Conservation (phyloP, 495 filamentous ascomycete species). For the Bryoglossum gracile region DNA sequence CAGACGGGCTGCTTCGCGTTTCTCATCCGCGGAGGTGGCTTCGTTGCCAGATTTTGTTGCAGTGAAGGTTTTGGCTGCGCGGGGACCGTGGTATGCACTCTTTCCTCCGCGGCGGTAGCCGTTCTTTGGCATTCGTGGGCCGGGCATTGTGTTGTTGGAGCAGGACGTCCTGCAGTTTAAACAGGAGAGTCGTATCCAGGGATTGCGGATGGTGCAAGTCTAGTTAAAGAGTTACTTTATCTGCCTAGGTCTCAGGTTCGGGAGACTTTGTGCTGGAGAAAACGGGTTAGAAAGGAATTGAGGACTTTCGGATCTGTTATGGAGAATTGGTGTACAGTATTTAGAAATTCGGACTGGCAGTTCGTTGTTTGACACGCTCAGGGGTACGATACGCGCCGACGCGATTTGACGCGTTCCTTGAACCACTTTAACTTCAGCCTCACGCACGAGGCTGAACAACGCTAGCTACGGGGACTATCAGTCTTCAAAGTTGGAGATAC, state of each 20-base stretch:
- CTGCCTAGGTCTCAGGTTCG: too few species aligned
- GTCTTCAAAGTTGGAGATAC: too few species aligned
- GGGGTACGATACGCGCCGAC: too few species aligned
- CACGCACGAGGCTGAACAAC: neutral
- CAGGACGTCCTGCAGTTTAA: constrained; percentile 6
- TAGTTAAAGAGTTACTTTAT: constrained; percentile 23
- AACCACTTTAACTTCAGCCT: constrained; percentile 1
- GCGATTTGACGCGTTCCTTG: too few species aligned
- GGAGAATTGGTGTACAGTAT: too few species aligned
- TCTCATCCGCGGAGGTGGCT: constrained; percentile 77
- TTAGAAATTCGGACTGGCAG: too few species aligned
- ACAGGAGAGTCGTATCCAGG: constrained; percentile 6
- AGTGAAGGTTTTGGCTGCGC: constrained; percentile 64
- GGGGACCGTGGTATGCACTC: constrained; percentile 44
- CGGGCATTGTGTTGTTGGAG: constrained; percentile 21
- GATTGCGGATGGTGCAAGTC: constrained; percentile 8
- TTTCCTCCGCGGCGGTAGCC: constrained; percentile 45
- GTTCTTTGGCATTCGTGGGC: constrained; percentile 33
- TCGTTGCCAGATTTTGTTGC: constrained; percentile 63
- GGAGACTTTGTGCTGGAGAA: neutral
- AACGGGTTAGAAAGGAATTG: neutral
- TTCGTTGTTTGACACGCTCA: too few species aligned
- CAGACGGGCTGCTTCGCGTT: constrained; percentile 72
- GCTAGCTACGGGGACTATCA: neutral
- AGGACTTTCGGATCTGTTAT: neutral